Conservation (phyloP, 106 monocot species). For the Acorus calamus region DNA sequence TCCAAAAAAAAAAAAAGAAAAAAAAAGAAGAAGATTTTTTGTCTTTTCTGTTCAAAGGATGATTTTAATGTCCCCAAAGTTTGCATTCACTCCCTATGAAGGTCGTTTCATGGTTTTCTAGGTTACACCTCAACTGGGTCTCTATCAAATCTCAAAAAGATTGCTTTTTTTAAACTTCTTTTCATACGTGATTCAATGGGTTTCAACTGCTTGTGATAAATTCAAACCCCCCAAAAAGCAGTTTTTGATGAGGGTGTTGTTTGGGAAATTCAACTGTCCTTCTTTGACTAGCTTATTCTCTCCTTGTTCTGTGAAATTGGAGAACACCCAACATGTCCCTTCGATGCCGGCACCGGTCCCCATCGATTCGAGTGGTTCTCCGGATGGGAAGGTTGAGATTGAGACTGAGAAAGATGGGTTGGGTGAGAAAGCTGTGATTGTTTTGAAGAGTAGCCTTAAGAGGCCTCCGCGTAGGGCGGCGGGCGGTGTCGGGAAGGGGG, state of each 20-base stretch:
- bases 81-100: no score
- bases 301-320: background rate
- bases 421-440: conserved; percentile 7
- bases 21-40: no score
- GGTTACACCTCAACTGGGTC: no score
- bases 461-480: conserved; percentile 4
- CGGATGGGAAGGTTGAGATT: conserved; percentile 21
- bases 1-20: no score
- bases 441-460: conserved; percentile 45
- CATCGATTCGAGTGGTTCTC: conserved; percentile 1
- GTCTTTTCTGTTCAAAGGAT: no score
- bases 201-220: conserved; percentile 1
- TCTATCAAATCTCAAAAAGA: no score
- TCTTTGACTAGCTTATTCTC: conserved; percentile 10
- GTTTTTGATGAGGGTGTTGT: conserved; percentile 19
- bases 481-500: conserved; percentile 13
- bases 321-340: background rate
- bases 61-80: no score
- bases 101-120: no score
- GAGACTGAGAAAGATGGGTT: conserved; percentile 12
- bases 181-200: background rate
- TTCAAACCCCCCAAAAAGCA: background rate
- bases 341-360: background rate
- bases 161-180: no score
- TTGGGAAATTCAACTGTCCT: conserved; percentile 14